Conservation (phyloP, 2,329 filamentous ascomycete genomes). For the Colletotrichum theobromicola region DNA sequence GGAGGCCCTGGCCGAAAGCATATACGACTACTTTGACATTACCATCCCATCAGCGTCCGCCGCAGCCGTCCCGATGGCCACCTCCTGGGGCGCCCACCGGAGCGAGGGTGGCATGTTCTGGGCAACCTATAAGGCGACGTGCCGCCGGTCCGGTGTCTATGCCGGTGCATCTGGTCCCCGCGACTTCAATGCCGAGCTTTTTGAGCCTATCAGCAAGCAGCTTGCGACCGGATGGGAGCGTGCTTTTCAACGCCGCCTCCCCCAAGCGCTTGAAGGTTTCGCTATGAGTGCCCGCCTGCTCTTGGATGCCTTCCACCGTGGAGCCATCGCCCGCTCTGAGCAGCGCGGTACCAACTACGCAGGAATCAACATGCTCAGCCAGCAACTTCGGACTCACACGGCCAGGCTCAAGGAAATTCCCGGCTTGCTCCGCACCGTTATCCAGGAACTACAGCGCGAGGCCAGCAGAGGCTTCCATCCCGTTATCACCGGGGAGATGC, state of each 20-base stretch:
- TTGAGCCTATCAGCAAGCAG: conserved; percentile 24
- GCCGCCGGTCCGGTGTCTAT: conserved; percentile 25
- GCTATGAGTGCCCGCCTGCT: neutral
- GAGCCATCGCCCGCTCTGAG: neutral
- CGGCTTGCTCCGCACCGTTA: neutral
- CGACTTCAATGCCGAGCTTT: conserved; percentile 32
- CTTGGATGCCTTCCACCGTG: conserved; percentile 15
- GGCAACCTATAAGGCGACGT: conserved; percentile 31
- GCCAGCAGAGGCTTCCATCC: conserved; percentile 28
- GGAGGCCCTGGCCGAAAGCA: conserved; percentile 22
- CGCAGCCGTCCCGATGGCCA: conserved; percentile 22
- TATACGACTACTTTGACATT: conserved; percentile 26
- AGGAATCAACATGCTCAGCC: conserved; percentile 24
- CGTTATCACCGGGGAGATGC: conserved; percentile 25
- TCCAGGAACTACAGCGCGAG: conserved; percentile 27
- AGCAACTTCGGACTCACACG: conserved; percentile 26
- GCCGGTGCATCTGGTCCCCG: conserved; percentile 17
- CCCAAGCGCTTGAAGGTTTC: conserved; percentile 6
- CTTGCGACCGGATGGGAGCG: conserved; percentile 29
- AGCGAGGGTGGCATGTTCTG: conserved; percentile 25
- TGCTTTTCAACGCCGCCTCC: conserved; percentile 29
- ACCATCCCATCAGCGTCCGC: conserved; percentile 23
- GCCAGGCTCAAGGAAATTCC: conserved; percentile 20
- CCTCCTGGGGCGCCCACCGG: conserved; percentile 25
- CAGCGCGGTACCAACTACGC: conserved; percentile 12